phyloP scores from a whole-genome alignment of 768 basidiomycete genomes.

The Xerocomellus dryophilus region DNA sequence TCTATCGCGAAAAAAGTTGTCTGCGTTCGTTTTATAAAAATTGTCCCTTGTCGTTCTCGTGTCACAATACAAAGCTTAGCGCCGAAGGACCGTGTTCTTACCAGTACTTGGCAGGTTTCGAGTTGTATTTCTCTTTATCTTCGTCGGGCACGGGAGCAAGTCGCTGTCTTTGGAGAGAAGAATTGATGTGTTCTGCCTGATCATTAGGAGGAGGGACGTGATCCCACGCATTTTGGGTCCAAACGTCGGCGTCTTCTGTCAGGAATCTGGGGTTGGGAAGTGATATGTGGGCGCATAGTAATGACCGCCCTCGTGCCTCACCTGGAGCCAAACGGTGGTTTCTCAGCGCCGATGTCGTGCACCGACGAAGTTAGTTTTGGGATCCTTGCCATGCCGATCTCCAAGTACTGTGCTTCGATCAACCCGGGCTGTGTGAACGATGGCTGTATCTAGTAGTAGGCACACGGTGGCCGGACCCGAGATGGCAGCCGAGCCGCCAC shows the following conservation, averaged over 20 bases:
- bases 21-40: slow-evolving; percentile 83
- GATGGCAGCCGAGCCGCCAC: background rate
- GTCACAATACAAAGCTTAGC: slow-evolving; percentile 25
- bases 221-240: slow-evolving; percentile 90
- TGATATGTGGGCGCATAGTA: background rate
- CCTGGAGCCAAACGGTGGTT: slow-evolving; percentile 74
- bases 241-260: slow-evolving; percentile 67
- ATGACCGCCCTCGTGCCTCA: slow-evolving; percentile 20
- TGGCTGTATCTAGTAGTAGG: background rate
- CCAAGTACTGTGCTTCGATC: background rate
- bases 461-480: too few species aligned
- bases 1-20: slow-evolving; percentile 92
- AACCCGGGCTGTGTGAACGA: background rate
- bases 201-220: slow-evolving; percentile 83
- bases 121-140: slow-evolving; percentile 70
- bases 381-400: slow-evolving; percentile 18
- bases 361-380: slow-evolving; percentile 58
- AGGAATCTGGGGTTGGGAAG: slow-evolving; percentile 51
- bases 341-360: slow-evolving; percentile 50
- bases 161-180: slow-evolving; percentile 69
- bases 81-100: slow-evolving; percentile 32
- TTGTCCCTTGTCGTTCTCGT: slow-evolving; percentile 65
- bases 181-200: slow-evolving; percentile 68
- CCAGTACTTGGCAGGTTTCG: slow-evolving; percentile 74
- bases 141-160: slow-evolving; percentile 66